Base-by-base conservation (phyloP, 2,329 filamentous ascomycete genomes). In the Aureobasidium sp. region DNA sequence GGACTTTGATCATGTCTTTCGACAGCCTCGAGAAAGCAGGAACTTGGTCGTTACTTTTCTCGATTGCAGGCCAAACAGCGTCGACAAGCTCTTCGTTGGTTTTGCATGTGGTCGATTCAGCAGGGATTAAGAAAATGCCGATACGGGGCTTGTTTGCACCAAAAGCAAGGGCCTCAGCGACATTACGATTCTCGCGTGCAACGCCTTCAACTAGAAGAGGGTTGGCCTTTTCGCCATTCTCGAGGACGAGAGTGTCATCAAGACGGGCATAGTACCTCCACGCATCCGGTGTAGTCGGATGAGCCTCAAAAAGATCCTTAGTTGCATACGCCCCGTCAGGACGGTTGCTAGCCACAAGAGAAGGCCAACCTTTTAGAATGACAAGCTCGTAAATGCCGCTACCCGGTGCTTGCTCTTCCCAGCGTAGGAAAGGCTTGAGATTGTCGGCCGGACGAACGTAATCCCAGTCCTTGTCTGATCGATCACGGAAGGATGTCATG, bases 151-250 rank as follows among this genome's bases (percentile, higher is more conserved):
- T 73, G 7, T 74, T 76, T 1, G 74, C 70, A 0, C 80, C 80
- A 54, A 83, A 80, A 0, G 79, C 73, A 2, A 81, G 66, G 0
- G 74, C 74, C 53, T 83, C 80, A 10, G 73, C 69, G 1, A 83
- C 76, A 0, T 74, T 64, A 4, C 68, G 66, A 39, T 76, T 69
- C 42, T 79, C 71, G 3, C 77, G 68, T 3, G 82, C 72, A 0
- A 71, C 68, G 2, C 75, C 72, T 60, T 84, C 81, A 39, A 72
- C 67, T 6, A 66, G 62, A 5, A 74, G 61, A 0, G 72, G 72
- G 16, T 70, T 67, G 3, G 70, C 70, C 55, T 75, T 75, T 56
- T 75, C 72, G 5, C 72, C 73, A 38, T 74, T 75, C 3, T 70
- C 61, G 2, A 75, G 61, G 1, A 70, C 68, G 6, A 75, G 60